A percentile compares a stretch with the other conserved stretches of the same genome.
These are phyloP conservation scores for Podila epigama DNA, from an alignment of 192 early-diverging fungal species.

Conservation along the genomic window DNA sequence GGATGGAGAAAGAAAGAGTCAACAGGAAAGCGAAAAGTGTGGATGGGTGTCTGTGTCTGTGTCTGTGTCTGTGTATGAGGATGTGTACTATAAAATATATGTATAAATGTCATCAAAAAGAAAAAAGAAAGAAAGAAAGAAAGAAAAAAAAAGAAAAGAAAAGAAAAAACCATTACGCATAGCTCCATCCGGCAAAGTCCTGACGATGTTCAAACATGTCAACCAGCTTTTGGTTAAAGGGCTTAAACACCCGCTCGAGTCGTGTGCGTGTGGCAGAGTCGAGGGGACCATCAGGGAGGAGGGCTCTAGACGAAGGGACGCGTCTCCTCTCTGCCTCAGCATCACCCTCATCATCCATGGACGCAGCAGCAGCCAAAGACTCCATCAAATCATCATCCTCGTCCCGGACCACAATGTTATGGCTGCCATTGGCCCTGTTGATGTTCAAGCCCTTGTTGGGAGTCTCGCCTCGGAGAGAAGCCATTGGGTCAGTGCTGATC, in stretches of 20 bases:
- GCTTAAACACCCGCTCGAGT: slow-evolving; percentile 54
- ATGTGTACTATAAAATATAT: too few relatives aligned
- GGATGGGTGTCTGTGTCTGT: too few relatives aligned
- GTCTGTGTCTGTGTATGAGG: too few relatives aligned
- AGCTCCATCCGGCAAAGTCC: slow-evolving; percentile 57
- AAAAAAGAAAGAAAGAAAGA: too few relatives aligned
- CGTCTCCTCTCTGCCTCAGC: slow-evolving; percentile 20
- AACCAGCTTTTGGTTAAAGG: slow-evolving; percentile 53
- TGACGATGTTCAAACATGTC: slow-evolving; percentile 57
- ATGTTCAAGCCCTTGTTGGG: slow-evolving; percentile 24
- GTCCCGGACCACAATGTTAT: slow-evolving; percentile 31
- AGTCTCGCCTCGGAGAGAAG: slow-evolving; percentile 18
- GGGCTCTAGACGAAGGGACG: too few relatives aligned
- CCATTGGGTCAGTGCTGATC: slow-evolving; percentile 45
- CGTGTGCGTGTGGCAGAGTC: slow-evolving; percentile 53
- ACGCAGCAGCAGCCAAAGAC: too few relatives aligned
- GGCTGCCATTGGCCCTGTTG: too few relatives aligned
- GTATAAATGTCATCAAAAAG: too few relatives aligned
- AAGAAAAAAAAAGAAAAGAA: too few relatives aligned
- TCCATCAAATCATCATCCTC: slow-evolving; percentile 35
- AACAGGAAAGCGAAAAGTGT: too few relatives aligned
- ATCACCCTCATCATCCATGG: slow-evolving; percentile 13
- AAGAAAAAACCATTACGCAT: too few relatives aligned
- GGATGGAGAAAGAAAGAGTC: too few relatives aligned
- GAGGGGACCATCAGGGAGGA: slow-evolving; percentile 15